Base-by-base conservation (phyloP, 306 rosid genomes). In the Trichosanthes cucumerina region DNA sequence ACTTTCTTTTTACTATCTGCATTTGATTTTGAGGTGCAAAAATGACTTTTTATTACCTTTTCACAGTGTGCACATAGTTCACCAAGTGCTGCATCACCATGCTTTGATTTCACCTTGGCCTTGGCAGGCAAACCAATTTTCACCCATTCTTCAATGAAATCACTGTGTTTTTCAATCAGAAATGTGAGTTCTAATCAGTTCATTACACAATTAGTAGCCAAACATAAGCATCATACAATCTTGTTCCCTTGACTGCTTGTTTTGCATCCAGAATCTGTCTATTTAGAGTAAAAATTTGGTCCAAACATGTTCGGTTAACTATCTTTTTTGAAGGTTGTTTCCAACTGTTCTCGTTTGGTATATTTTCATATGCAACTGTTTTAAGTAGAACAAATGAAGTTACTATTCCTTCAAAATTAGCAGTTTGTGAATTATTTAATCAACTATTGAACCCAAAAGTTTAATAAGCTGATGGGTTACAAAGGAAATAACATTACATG, bases 111-210 rank as follows among this genome's bases (percentile, higher is more conserved):
- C 82, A 93, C 97, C 90, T 88, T 95, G 70, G 87, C 85, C 89
- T 74, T 88, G 9, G 98, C 98, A 44, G 98, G 93, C 58, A 83
- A 21, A 47, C 84, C 96, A 44, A 95, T 82, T 65, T 83, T 88
- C 71, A 95, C 90, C 98, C 98, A 95, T 54, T 95, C 97, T 81
- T 95, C 97, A 31, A 95, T 91, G 77, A 95, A 91, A 70, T 91
- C 93, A 83, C 98, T 95, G 85, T 85, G 81, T 33, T 26, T 43
- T 28, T 9, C 39, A 47, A 5, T 28, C 41, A 49, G 16, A 73
- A 28, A 73, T 73, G 41, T 72, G 60, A 72, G 24, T 47, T 24
- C 24, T 28, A 28, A 49, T 73, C 77, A 73, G 77, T 46, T 44
- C 23, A 1, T 64, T 7, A 64, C 46, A 33, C 41, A 63, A 68